Evolutionary conservation across 1,284 basidiomycete species (phyloP).

Genomic region (Hypsizygus ulmarius): DNA sequence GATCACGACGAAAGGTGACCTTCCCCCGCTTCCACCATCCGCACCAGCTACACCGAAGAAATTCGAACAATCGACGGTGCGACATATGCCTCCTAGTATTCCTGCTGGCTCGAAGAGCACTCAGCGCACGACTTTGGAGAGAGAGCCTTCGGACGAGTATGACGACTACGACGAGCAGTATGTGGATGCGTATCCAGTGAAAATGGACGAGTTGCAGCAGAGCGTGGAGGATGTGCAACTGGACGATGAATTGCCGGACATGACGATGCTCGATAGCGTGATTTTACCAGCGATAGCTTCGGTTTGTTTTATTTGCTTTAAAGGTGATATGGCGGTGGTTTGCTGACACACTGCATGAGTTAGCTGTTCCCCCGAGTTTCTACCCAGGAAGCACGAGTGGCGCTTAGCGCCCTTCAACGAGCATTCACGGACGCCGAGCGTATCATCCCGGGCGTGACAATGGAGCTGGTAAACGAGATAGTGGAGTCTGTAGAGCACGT

Average conservation of each 20-base stretch:
- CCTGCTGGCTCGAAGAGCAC: slow-evolving; percentile 21
- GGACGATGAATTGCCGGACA: slow-evolving; percentile 74
- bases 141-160: slow-evolving; percentile 59
- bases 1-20: slow-evolving; percentile 53
- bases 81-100: slow-evolving; percentile 44
- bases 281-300: slow-evolving; percentile 90
- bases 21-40: slow-evolving; percentile 55
- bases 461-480: slow-evolving; percentile 83
- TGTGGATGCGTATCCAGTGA: slow-evolving; percentile 35
- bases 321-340: slow-evolving; percentile 5
- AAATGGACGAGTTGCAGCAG: slow-evolving; percentile 33
- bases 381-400: slow-evolving; percentile 81
- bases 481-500: slow-evolving; percentile 91
- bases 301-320: slow-evolving; percentile 49
- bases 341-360: slow-evolving; percentile 11
- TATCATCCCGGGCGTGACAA: slow-evolving; percentile 79
- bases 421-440: slow-evolving; percentile 92
- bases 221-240: slow-evolving; percentile 45
- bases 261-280: slow-evolving; percentile 92
- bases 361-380: slow-evolving; percentile 88
- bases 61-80: slow-evolving; percentile 65
- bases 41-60: slow-evolving; percentile 39
- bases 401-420: slow-evolving; percentile 79
- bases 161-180: slow-evolving; percentile 65
- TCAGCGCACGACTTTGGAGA: slow-evolving; percentile 27